Base-by-base conservation (phyloP, 805 yeast species). In the Myxozyma nipponensis region DNA sequence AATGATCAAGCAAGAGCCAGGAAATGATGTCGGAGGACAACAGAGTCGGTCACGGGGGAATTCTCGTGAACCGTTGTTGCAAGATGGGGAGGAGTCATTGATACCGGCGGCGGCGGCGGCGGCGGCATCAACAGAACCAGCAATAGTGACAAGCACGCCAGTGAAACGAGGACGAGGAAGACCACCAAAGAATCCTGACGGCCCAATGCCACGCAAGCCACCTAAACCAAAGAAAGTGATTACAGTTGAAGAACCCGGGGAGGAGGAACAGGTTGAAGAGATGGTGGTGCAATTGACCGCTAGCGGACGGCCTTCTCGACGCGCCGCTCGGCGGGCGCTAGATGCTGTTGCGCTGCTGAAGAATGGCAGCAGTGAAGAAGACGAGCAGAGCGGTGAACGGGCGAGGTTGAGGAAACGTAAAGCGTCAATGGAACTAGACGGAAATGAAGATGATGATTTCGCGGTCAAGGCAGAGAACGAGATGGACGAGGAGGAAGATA, bases 151-250 rank as follows among this genome's bases (percentile, higher is more conserved):
- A n/a, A n/a, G n/a, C n/a, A n/a, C n/a, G n/a, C 42, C 56, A 17
- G 38, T 42, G 34, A 52, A 52, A 39, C 47, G 56, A n/a, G 53
- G 56, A 4, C 49, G 56, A 10, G 56, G 56, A 3, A 50, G 56
- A 5, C 56, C 56, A 1, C 42, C 50, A 24, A 52, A 52, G 25
- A 7, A 45, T 22, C 50, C 52, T 15, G 18, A 25, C 6, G 47
- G 53, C 13, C 45, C 42, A 15, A 44, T 42, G 5, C 50, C 53
- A n/a, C 44, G 43, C 5, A 23, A 22, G 17, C 35, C 38, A 42
- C 45, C 50, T 9, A 35, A 35, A 7, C 34, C 42, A 28, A 28
- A 28, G 32, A 28, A 13, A 28, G 13, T 7, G 13, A 9, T 9
- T 13, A 28, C n/a, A n/a, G n/a, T n/a, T n/a, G 13, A 7, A 28